These are phyloP conservation scores for Xylariaceae sp. DNA, from an alignment of 2,329 filamentous ascomycete species.

Conservation along the genomic window DNA sequence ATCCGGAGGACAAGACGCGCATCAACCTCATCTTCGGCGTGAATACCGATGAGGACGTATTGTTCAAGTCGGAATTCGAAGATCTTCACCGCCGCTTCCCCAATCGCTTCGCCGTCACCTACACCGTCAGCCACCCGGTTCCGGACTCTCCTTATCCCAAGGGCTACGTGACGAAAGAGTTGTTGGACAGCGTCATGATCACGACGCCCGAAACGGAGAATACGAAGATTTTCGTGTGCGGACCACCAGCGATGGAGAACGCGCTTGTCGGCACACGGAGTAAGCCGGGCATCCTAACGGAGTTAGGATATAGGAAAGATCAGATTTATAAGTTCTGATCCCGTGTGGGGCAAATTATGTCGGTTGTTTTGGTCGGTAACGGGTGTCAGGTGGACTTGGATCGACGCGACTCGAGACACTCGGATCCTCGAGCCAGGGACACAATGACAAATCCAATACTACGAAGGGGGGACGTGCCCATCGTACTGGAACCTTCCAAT, in stretches of 20 bases:
- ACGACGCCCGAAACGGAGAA: conserved; percentile 31
- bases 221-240: conserved; percentile 62
- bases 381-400: no score
- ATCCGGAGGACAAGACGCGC: conserved; percentile 56
- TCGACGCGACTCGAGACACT: no score
- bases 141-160: conserved; percentile 40
- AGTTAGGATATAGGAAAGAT: conserved; percentile 52
- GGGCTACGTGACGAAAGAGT: conserved; percentile 52
- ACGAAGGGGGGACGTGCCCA: no score
- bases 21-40: conserved; percentile 62
- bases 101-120: conserved; percentile 51
- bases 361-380: no score
- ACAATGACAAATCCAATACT: no score
- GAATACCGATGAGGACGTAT: conserved; percentile 57
- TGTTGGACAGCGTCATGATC: conserved; percentile 45
- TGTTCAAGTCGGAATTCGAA: conserved; percentile 52
- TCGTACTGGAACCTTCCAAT: no score
- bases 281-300: conserved; percentile 45
- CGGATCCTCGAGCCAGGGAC: no score
- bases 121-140: conserved; percentile 48
- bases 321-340: conserved; percentile 54
- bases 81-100: conserved; percentile 45
- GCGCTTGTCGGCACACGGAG: conserved; percentile 44
- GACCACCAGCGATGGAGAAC: conserved; percentile 61
- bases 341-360: no score